A percentile compares a stretch with the other conserved stretches of the same genome.
Conservation (phyloP, 495 filamentous ascomycete species). For the Astrocystis sublimbata region DNA sequence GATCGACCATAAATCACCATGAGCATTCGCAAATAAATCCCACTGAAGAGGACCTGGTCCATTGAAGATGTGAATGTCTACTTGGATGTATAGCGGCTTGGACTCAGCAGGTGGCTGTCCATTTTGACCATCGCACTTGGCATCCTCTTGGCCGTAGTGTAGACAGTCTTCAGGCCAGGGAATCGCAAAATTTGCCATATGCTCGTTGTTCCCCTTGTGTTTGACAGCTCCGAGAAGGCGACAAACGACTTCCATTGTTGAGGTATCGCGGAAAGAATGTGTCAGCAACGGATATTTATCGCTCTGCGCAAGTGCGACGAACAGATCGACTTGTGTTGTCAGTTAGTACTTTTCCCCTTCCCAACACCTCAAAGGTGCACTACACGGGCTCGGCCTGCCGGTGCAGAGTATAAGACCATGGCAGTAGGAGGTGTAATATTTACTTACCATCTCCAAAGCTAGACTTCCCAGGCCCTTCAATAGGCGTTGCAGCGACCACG, state of each 20-base stretch:
- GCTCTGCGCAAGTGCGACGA: slow-evolving; percentile 46
- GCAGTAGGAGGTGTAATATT: background rate
- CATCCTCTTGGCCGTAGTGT: background rate
- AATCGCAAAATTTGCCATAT: slow-evolving; percentile 47
- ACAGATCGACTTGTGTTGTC: slow-evolving; percentile 48
- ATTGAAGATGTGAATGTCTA: slow-evolving; percentile 61
- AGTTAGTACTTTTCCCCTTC: background rate
- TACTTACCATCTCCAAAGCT: slow-evolving; percentile 52
- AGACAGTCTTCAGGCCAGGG: slow-evolving; percentile 43
- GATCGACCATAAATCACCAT: slow-evolving; percentile 68
- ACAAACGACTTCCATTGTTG: slow-evolving; percentile 6
- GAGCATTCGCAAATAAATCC: slow-evolving; percentile 61
- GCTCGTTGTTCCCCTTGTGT: slow-evolving; percentile 29
- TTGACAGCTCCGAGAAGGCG: slow-evolving; percentile 33
- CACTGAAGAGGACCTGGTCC: slow-evolving; percentile 50
- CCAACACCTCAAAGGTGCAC: background rate
- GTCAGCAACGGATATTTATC: slow-evolving; percentile 19
- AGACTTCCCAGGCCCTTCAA: slow-evolving; percentile 57
- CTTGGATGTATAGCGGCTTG: slow-evolving; percentile 52
- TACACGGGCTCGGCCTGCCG: too few relatives aligned
- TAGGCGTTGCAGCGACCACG: slow-evolving; percentile 46
- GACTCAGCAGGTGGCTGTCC: background rate
- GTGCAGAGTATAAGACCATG: background rate
- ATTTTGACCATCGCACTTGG: background rate
- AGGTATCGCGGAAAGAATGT: background rate